A percentile compares a stretch with the other conserved stretches of the same genome.
Conservation (phyloP, 1,139 yeast genomes). For the Saccharomyces hybrid region DNA sequence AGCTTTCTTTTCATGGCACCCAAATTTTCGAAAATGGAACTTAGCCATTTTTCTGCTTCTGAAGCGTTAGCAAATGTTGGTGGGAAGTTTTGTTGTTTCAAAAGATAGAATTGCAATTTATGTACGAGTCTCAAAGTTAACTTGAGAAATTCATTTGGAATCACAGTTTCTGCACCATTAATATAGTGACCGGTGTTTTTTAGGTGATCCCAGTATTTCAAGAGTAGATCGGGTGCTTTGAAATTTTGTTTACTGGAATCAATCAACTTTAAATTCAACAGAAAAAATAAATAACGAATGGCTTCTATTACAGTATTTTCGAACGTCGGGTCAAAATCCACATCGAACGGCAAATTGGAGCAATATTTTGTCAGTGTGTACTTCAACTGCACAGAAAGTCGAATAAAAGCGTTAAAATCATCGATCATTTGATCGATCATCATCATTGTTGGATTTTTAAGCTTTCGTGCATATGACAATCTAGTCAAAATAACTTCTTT, state of each 20-base stretch:
- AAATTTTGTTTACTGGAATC: slow-evolving; percentile 72
- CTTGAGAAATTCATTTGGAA: slow-evolving; percentile 65
- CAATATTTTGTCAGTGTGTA: slow-evolving; percentile 62
- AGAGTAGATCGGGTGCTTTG: slow-evolving; percentile 83
- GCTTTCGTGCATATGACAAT: slow-evolving; percentile 63
- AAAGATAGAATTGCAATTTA: slow-evolving; percentile 60
- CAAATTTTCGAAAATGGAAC: slow-evolving; percentile 69
- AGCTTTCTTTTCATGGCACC: slow-evolving; percentile 77
- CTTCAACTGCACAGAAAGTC: slow-evolving; percentile 65
- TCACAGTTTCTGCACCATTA: slow-evolving; percentile 72
- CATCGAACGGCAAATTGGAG: slow-evolving; percentile 67
- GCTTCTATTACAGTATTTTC: slow-evolving; percentile 67
- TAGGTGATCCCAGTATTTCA: slow-evolving; percentile 64
- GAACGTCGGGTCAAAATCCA: slow-evolving; percentile 57
- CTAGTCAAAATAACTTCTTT: slow-evolving; percentile 71
- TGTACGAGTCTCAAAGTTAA: slow-evolving; percentile 59
- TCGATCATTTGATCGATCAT: slow-evolving; percentile 89
- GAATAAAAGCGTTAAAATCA: slow-evolving; percentile 68
- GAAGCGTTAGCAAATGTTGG: slow-evolving; percentile 42
- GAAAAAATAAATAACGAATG: slow-evolving; percentile 58
- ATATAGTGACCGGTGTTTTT: slow-evolving; percentile 62
- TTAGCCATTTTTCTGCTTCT: slow-evolving; percentile 69
- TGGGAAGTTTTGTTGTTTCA: slow-evolving; percentile 61
- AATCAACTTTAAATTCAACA: slow-evolving; percentile 64
- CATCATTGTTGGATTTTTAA: slow-evolving; percentile 82